phyloP scores from a whole-genome alignment of 1,139 yeast genomes.

The Debaryomyces coudertii region DNA sequence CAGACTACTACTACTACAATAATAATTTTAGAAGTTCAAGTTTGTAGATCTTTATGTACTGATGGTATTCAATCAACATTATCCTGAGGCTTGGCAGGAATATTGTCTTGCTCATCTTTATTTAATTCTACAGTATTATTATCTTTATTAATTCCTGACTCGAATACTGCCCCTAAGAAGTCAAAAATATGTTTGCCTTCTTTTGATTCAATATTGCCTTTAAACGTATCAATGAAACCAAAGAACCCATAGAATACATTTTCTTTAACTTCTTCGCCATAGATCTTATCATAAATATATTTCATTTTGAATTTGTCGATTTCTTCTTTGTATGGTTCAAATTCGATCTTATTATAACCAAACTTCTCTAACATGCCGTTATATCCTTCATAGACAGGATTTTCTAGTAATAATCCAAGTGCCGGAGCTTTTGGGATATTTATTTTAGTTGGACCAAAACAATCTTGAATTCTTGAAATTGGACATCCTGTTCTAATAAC shows the following conservation, averaged over 20 bases:
- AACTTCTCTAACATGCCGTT: slow-evolving; percentile 70
- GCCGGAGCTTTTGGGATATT: slow-evolving; percentile 99
- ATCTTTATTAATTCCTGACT: slow-evolving; percentile 28
- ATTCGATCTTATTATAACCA: slow-evolving; percentile 80
- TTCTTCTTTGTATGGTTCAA: slow-evolving; percentile 63
- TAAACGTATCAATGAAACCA: slow-evolving; percentile 81
- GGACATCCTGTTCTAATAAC: slow-evolving; percentile 89
- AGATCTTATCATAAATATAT: slow-evolving; percentile 88
- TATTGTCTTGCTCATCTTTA: slow-evolving; percentile 3
- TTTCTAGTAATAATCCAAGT: slow-evolving; percentile 83
- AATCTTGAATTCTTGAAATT: slow-evolving; percentile 69
- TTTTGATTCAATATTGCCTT: slow-evolving; percentile 28
- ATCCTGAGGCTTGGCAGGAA: slow-evolving; percentile 16
- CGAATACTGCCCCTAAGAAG: slow-evolving; percentile 64
- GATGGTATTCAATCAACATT: slow-evolving; percentile 15
- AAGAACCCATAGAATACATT: slow-evolving; percentile 88
- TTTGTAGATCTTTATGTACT: background rate
- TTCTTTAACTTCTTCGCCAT: slow-evolving; percentile 83
- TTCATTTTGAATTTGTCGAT: slow-evolving; percentile 88
- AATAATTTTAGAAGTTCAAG: background rate
- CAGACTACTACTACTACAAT: background rate
- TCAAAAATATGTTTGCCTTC: slow-evolving; percentile 62
- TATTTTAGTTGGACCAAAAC: slow-evolving; percentile 72
- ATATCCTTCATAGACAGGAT: slow-evolving; percentile 89
- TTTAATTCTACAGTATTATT: slow-evolving; percentile 9